Base-by-base conservation (phyloP, 2,329 filamentous ascomycete genomes). In the Dactylonectria macrodidyma region DNA sequence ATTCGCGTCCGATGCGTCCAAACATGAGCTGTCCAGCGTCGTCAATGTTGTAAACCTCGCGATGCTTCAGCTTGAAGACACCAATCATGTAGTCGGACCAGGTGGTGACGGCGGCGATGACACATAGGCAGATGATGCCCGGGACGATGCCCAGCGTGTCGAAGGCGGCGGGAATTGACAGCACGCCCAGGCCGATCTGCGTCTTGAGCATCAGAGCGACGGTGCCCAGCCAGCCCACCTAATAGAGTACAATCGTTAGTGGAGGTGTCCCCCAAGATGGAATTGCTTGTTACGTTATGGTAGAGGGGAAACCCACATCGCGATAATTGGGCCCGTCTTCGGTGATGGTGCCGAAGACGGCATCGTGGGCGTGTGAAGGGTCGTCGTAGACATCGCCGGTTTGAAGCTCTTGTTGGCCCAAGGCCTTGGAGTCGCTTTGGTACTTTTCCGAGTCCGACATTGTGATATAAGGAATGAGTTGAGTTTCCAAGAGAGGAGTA, bases 41-140 rank as follows among this genome's bases (percentile, higher is more conserved):
- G 61, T 87, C 86, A 63, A 88, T 86, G 44, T 84, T 81, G 71
- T 88, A 88, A 1, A 88, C 84, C 46, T 84, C 80, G 2, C 80
- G 82, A 71, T 88, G 86, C 19, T 77, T 75, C 22, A 84, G 70
- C 72, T 88, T 88, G 79, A 88, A 88, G n/a, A 78, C 74, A 9
- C 83, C 85, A 10, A 86, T 77, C n/a, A 85, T 83, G 66, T 83
- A 85, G 62, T 81, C 79, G 4, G 83, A 84, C 84, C 84, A 86
- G 3, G 81, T 84, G 0, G 83, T 86, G 69, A 86, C 83, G 36
- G 47, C 68, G 1, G 78, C 82, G 33, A 86, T 80, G 9, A 71
- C 67, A 2, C 80, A 50, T 5, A 86, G 75, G 44, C 80, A 78
- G 10, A 86, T 82, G 9, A 85, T 73, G 10, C 84, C 84, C 0